Percentiles rank a stretch among this genome's conserved stretches.
Conservation (phyloP, 768 basidiomycete genomes). For the Pisolithus marmoratus region DNA sequence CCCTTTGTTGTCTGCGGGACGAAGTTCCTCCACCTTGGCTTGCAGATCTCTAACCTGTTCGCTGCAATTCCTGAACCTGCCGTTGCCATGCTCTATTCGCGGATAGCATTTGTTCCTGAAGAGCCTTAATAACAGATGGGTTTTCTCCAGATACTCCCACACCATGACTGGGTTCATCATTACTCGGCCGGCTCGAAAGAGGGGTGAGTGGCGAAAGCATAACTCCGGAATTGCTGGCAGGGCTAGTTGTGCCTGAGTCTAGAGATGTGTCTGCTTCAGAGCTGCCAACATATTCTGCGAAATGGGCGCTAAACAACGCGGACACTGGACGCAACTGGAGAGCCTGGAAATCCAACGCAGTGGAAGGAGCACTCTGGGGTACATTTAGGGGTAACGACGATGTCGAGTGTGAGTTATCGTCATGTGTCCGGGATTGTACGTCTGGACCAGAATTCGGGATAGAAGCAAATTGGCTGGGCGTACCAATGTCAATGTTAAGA, state of each 20-base stretch:
- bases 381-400: constrained; percentile 11
- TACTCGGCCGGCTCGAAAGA: constrained; percentile 27
- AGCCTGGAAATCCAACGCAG: constrained; percentile 54
- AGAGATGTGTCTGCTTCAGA: constrained; percentile 25
- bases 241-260: constrained; percentile 48
- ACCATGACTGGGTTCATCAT: constrained; percentile 24
- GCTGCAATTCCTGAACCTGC: constrained; percentile 71
- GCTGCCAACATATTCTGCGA: constrained; percentile 40
- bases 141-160: constrained; percentile 35
- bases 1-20: constrained; percentile 32
- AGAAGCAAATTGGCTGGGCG: constrained; percentile 11
- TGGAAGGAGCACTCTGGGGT: constrained; percentile 63
- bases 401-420: constrained; percentile 8
- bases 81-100: constrained; percentile 64
- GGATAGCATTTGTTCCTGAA: constrained; percentile 57
- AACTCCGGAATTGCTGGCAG: constrained; percentile 35
- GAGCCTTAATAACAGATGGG: constrained; percentile 39
- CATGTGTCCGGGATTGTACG: constrained; percentile 10
- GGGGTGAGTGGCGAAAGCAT: constrained; percentile 46
- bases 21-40: constrained; percentile 57
- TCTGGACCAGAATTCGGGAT: constrained; percentile 9
- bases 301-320: constrained; percentile 66
- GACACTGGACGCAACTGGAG: constrained; percentile 74
- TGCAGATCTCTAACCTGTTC: constrained; percentile 68
- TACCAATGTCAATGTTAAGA: constrained; percentile 24